Percentiles rank a stretch among this genome's conserved stretches.
phyloP scores from a whole-genome alignment of 202 grass and related monocot genomes.

The Dendrocalamus latiflorus region DNA sequence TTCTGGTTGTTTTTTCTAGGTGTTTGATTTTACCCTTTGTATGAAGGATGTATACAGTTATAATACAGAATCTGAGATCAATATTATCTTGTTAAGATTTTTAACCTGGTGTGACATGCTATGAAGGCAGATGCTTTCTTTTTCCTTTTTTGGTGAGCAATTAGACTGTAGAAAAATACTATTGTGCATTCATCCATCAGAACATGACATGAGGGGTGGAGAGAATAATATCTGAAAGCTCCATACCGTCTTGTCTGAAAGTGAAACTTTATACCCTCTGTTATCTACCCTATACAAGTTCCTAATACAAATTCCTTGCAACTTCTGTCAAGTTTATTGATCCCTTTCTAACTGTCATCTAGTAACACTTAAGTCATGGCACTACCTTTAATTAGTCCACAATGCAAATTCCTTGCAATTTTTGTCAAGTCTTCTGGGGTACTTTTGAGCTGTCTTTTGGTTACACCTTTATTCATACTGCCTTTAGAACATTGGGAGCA shows the following conservation, averaged over 20 bases:
- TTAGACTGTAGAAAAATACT: not conserved
- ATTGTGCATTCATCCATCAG: not conserved
- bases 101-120: not conserved
- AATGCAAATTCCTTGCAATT: constrained; percentile 21
- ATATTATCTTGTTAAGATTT: not conserved
- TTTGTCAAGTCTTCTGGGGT: constrained; percentile 8
- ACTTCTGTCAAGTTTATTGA: constrained; percentile 7
- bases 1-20: not conserved
- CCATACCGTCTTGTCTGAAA: constrained; percentile 10
- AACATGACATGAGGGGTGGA: not conserved
- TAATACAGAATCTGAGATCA: not conserved
- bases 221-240: constrained; percentile 26
- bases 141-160: not conserved
- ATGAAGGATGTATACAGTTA: not conserved
- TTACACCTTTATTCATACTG: constrained; percentile 17
- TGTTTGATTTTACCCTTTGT: not conserved
- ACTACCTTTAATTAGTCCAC: constrained; percentile 4
- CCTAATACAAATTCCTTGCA: constrained; percentile 9
- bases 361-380: not conserved
- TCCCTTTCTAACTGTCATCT: not conserved
- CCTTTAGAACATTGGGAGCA: constrained; percentile 16
- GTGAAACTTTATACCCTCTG: not conserved
- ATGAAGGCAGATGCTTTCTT: not conserved
- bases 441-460: constrained; percentile 22
- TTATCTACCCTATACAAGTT: not conserved